These are phyloP conservation scores for Lumnitzera littorea DNA, from an alignment of 345 rosid species.

Conservation along the genomic window DNA sequence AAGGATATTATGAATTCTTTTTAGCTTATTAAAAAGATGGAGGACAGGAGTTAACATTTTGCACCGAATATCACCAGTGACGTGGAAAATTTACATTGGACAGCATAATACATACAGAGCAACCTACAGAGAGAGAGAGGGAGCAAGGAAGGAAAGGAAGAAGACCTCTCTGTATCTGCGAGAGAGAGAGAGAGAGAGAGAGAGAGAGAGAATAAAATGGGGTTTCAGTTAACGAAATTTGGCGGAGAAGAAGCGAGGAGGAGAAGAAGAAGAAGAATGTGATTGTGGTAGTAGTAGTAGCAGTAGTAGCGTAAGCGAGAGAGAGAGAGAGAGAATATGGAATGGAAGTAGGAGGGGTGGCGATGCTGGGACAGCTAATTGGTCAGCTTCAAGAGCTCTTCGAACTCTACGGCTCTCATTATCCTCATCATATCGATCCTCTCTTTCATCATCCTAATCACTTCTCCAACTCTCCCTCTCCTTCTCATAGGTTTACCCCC, in stretches of 20 bases:
- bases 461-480: slow-evolving; percentile 24
- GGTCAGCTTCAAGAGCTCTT: slow-evolving; percentile 88
- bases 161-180: neutral
- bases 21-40: no score
- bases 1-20: no score
- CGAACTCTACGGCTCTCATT: slow-evolving; percentile 64
- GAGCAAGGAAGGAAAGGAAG: slow-evolving; percentile 10
- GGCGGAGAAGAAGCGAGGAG: neutral
- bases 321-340: slow-evolving; percentile 2
- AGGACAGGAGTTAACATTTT: no score
- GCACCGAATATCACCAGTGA: slow-evolving; percentile 21
- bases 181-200: slow-evolving; percentile 9
- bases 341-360: slow-evolving; percentile 70
- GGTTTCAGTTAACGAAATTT: slow-evolving; percentile 3
- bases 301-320: neutral
- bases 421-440: slow-evolving; percentile 10
- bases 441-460: slow-evolving; percentile 28
- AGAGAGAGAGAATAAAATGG: slow-evolving; percentile 8
- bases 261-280: no score
- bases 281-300: no score
- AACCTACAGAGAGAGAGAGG: slow-evolving; percentile 11
- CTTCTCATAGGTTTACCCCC: slow-evolving; percentile 17
- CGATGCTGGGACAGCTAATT: slow-evolving; percentile 95
- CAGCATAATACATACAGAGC: slow-evolving; percentile 13
- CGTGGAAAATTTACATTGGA: slow-evolving; percentile 25